These are phyloP conservation scores for Agrocybe pediades DNA, from an alignment of 768 basidiomycete species.

Conservation along the genomic window DNA sequence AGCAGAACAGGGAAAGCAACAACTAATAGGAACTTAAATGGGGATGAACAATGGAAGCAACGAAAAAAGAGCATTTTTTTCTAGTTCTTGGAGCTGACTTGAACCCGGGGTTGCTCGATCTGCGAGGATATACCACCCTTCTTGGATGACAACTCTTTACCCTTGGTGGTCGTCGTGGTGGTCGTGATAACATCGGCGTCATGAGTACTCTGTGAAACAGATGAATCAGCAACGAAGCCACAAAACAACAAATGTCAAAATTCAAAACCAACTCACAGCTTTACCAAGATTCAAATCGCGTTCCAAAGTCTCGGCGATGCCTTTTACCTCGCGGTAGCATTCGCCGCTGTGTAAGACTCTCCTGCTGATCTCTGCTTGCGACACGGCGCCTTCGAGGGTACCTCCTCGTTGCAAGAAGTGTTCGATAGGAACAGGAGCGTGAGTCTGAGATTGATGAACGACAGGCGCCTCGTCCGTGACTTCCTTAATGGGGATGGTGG, in stretches of 20 bases:
- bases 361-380: constrained; percentile 18
- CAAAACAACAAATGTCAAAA: background rate
- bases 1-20: no score
- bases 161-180: constrained; percentile 1
- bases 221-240: background rate
- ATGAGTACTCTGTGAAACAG: background rate
- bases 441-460: constrained; percentile 35
- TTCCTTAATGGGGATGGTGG: constrained; percentile 36
- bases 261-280: background rate
- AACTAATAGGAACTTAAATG: no score
- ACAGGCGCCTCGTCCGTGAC: constrained; percentile 38
- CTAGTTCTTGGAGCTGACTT: constrained; percentile 1
- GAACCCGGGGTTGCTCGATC: background rate
- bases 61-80: no score
- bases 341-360: constrained; percentile 22
- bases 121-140: background rate
- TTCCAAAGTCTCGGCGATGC: constrained; percentile 21
- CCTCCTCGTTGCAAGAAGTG: constrained; percentile 31
- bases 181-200: background rate
- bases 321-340: constrained; percentile 26
- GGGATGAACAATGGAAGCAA: no score
- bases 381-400: constrained; percentile 10
- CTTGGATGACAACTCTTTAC: background rate
- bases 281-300: constrained; percentile 17
- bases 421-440: constrained; percentile 33